A percentile compares a stretch with the other conserved stretches of the same genome.
phyloP scores from a whole-genome alignment of 352 stramenopile species.

The Phytophthora capsici region DNA sequence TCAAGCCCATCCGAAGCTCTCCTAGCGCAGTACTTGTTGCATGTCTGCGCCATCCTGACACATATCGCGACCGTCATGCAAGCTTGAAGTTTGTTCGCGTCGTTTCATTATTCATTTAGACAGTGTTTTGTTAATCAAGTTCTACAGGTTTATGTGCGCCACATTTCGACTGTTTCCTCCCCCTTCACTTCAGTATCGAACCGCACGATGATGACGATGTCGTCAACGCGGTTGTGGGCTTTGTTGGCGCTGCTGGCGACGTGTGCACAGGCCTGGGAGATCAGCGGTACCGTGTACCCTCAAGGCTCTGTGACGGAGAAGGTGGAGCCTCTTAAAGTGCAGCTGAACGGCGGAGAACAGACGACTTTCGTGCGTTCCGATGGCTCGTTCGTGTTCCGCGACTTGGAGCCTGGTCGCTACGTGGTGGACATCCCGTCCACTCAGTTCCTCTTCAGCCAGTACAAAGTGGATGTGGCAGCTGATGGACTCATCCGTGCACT shows the following conservation, averaged over 20 bases:
- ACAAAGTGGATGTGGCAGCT: constrained; percentile 62
- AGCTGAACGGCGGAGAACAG: constrained; percentile 79
- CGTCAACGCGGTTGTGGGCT: constrained; percentile 39
- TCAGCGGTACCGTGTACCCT: constrained; percentile 65
- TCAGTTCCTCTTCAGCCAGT: constrained; percentile 79
- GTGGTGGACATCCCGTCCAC: constrained; percentile 76
- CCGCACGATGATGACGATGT: constrained; percentile 15
- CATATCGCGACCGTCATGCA: neutral
- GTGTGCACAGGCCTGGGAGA: constrained; percentile 49
- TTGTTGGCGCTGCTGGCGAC: constrained; percentile 43
- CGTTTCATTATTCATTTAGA: constrained; percentile 12
- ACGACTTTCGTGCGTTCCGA: constrained; percentile 68
- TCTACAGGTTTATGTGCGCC: neutral
- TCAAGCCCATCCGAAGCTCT: neutral
- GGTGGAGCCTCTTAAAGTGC: constrained; percentile 65
- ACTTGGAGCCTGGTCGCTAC: constrained; percentile 74
- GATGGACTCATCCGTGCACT: constrained; percentile 66
- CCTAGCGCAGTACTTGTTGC: neutral
- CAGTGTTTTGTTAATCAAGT: constrained; percentile 12
- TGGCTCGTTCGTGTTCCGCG: constrained; percentile 77
- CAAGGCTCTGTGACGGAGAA: constrained; percentile 55
- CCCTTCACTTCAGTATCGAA: constrained; percentile 10
- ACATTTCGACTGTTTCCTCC: constrained; percentile 17
- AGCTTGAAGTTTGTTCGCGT: neutral
- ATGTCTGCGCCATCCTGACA: neutral